Evolutionary conservation across 805 yeast species (phyloP).

Genomic region (Candida alai): DNA sequence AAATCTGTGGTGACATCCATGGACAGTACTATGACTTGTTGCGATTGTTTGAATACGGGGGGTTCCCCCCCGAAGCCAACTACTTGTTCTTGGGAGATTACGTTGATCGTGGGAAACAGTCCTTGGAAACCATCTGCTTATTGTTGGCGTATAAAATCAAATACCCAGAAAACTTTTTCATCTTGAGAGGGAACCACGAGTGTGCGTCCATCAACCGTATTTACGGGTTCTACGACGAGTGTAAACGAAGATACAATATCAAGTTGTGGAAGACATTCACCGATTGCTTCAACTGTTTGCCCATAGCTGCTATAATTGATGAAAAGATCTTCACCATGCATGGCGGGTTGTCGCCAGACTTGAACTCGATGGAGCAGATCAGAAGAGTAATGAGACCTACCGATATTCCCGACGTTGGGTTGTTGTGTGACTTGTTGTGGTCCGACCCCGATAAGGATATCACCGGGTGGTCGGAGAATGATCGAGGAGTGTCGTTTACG

Average conservation of each 20-base stretch:
- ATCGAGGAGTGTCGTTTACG: constrained; percentile 98
- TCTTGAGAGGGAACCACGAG: constrained; percentile 96
- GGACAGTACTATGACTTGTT: constrained; percentile 96
- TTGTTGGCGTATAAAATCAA: constrained; percentile 94
- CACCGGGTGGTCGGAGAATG: constrained; percentile 98
- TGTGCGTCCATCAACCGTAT: constrained; percentile 97
- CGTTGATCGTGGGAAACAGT: constrained; percentile 98
- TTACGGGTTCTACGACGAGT: constrained; percentile 97
- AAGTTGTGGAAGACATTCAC: constrained; percentile 98
- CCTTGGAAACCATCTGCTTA: constrained; percentile 91
- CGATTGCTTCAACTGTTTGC: constrained; percentile 97
- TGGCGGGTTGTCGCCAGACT: constrained; percentile 96
- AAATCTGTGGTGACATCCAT: constrained; percentile 96
- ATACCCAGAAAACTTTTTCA: constrained; percentile 96
- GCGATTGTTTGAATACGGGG: constrained; percentile 96
- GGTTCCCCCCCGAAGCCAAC: constrained; percentile 98
- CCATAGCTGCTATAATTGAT: constrained; percentile 97
- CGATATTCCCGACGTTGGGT: constrained; percentile 96
- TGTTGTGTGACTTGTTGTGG: constrained; percentile 95
- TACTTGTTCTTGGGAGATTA: constrained; percentile 94
- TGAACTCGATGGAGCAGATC: constrained; percentile 97
- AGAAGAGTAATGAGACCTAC: constrained; percentile 99
- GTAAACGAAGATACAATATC: constrained; percentile 96
- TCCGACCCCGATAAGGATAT: constrained; percentile 98
- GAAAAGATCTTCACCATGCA: constrained; percentile 99